phyloP scores from a whole-genome alignment of 176 grass and related monocot genomes.

The Otatea glauca region DNA sequence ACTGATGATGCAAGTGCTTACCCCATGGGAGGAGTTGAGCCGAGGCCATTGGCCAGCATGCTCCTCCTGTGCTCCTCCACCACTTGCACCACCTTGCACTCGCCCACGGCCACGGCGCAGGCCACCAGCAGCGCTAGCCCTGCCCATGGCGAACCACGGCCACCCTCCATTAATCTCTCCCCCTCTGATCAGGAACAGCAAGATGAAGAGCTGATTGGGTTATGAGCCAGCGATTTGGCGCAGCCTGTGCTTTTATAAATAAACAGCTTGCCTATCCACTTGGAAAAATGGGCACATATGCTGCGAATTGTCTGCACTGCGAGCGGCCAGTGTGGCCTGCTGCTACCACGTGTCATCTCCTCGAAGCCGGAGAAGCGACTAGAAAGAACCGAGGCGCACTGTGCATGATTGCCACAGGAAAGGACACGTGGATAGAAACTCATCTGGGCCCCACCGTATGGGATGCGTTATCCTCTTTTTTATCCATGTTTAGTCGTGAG shows the following conservation, averaged over 20 bases:
- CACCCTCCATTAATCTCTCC: slow-evolving; percentile 23
- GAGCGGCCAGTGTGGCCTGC: not conserved
- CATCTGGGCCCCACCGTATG: not conserved
- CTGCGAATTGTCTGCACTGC: not conserved
- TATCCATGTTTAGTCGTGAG: no score
- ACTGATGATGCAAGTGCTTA: not conserved
- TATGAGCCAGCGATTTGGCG: not conserved
- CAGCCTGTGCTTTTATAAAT: not conserved
- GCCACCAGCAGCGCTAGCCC: not conserved
- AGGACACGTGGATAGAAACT: not conserved
- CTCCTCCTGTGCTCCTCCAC: slow-evolving; percentile 61
- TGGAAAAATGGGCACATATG: not conserved
- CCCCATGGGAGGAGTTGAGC: slow-evolving; percentile 84
- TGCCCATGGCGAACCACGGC: slow-evolving; percentile 4
- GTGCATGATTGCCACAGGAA: not conserved
- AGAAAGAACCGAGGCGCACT: not conserved
- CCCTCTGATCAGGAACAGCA: not conserved
- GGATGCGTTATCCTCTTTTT: no score
- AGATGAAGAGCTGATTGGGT: not conserved
- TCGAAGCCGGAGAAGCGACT: not conserved
- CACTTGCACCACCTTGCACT: slow-evolving; percentile 49
- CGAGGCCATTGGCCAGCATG: slow-evolving; percentile 81
- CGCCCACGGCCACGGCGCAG: not conserved
- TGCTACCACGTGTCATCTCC: not conserved
- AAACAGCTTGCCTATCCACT: not conserved